Conservation (phyloP, 148 eudicot species). For the Chenopodium album region DNA sequence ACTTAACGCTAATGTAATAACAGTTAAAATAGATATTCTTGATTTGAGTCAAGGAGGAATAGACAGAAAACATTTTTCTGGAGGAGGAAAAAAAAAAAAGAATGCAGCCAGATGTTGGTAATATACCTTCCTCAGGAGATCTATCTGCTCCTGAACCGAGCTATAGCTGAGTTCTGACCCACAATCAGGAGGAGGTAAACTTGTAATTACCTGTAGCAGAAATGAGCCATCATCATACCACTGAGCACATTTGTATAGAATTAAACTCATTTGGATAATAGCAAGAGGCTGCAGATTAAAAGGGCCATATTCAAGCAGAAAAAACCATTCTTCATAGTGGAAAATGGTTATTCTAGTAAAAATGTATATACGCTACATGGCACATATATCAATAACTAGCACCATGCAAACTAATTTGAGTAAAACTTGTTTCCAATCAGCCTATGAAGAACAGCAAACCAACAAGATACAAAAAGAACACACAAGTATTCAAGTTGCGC, state of each 20-base stretch:
- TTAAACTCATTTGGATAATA: not conserved
- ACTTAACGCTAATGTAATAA: not conserved
- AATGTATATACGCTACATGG: not conserved
- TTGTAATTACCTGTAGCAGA: conserved; percentile 67
- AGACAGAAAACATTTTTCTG: not conserved
- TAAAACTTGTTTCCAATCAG: not conserved
- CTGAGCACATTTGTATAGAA: not conserved
- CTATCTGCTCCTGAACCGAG: conserved; percentile 62
- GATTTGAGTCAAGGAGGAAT: not conserved
- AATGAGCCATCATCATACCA: conserved; percentile 6
- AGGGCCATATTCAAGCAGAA: not conserved
- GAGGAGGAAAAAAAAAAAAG: not conserved
- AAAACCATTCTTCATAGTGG: not conserved
- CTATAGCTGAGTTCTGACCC: conserved; percentile 61
- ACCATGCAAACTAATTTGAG: not conserved
- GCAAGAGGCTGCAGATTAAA: not conserved
- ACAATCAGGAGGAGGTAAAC: conserved; percentile 87
- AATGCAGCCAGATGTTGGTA: not conserved
- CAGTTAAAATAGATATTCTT: not conserved
- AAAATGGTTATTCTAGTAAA: not conserved
- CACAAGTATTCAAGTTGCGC: not conserved
- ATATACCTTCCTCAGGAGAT: conserved; percentile 70
- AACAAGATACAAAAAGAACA: not conserved
- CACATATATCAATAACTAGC: not conserved
- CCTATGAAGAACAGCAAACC: not conserved